Conservation (phyloP, 345 rosid species). For the Pugionium cornutum region DNA sequence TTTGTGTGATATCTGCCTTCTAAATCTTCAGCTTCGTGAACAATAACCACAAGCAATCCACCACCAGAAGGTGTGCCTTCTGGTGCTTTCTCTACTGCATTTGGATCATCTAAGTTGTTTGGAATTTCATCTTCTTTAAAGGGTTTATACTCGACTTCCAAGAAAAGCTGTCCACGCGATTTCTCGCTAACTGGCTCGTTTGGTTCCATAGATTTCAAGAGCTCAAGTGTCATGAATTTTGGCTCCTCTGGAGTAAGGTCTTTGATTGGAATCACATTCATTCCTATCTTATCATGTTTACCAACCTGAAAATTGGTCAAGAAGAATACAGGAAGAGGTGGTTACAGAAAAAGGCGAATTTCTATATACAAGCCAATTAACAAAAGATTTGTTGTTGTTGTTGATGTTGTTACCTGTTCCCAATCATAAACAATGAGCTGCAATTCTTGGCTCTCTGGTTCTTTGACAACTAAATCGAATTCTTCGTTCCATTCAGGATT, state of each 20-base stretch:
- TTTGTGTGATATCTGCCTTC: conserved; percentile 96
- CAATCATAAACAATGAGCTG: conserved; percentile 74
- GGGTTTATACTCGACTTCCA: conserved; percentile 71
- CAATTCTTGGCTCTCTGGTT: conserved; percentile 69
- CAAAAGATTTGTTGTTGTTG: neutral
- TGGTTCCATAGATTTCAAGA: conserved; percentile 74
- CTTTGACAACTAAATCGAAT: conserved; percentile 69
- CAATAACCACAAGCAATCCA: conserved; percentile 76
- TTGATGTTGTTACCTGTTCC: conserved; percentile 84
- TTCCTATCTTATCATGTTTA: conserved; percentile 87
- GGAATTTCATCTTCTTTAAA: conserved; percentile 57
- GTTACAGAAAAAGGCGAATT: conserved; percentile 3
- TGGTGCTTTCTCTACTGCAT: conserved; percentile 74
- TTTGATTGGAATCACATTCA: conserved; percentile 68
- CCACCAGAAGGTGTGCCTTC: conserved; percentile 86
- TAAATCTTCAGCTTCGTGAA: conserved; percentile 89
- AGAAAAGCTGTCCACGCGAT: conserved; percentile 70
- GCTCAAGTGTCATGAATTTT: conserved; percentile 62
- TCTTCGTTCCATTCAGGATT: conserved; percentile 98
- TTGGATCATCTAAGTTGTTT: conserved; percentile 47
- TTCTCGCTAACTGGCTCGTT: conserved; percentile 70
- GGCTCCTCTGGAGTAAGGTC: conserved; percentile 80
- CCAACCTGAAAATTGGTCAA: conserved; percentile 56
- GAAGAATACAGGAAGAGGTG: neutral
- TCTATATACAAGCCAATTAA: neutral